phyloP scores from a whole-genome alignment of 2,329 filamentous ascomycete species.

The Pseudofabraea citricarpa region DNA sequence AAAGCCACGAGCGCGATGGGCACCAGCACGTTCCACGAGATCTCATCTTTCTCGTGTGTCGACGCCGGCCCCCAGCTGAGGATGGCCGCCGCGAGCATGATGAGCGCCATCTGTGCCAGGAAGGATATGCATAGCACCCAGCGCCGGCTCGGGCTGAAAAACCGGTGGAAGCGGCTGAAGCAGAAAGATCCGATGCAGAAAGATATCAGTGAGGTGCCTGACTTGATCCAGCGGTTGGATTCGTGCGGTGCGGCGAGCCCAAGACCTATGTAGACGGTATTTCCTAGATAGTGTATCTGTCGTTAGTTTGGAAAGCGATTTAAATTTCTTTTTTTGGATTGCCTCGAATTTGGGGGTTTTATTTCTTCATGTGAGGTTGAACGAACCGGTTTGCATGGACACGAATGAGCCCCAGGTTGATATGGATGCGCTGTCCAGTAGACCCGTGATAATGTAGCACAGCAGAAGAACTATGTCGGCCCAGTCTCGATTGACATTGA shows the following conservation, averaged over 20 bases:
- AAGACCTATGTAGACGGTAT: constrained; percentile 75
- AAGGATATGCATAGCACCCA: constrained; percentile 63
- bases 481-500: constrained; percentile 54
- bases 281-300: constrained; percentile 41
- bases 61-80: constrained; percentile 42
- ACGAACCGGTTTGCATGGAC: constrained; percentile 57
- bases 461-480: constrained; percentile 65
- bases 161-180: constrained; percentile 65
- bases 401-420: constrained; percentile 71
- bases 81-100: constrained; percentile 47
- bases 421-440: constrained; percentile 72
- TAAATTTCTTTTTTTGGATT: too few species aligned
- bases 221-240: constrained; percentile 64
- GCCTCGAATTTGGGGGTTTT: too few species aligned
- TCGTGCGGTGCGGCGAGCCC: constrained; percentile 57
- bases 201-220: constrained; percentile 61
- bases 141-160: constrained; percentile 54
- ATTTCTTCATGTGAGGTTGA: background rate
- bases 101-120: constrained; percentile 43
- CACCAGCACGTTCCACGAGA: constrained; percentile 56
- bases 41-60: constrained; percentile 34
- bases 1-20: constrained; percentile 69
- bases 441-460: constrained; percentile 72
- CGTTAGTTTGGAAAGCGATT: background rate
- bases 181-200: constrained; percentile 71